Evolutionary conservation across 805 yeast species (phyloP).

Genomic region (Candida vartiovaarae): DNA sequence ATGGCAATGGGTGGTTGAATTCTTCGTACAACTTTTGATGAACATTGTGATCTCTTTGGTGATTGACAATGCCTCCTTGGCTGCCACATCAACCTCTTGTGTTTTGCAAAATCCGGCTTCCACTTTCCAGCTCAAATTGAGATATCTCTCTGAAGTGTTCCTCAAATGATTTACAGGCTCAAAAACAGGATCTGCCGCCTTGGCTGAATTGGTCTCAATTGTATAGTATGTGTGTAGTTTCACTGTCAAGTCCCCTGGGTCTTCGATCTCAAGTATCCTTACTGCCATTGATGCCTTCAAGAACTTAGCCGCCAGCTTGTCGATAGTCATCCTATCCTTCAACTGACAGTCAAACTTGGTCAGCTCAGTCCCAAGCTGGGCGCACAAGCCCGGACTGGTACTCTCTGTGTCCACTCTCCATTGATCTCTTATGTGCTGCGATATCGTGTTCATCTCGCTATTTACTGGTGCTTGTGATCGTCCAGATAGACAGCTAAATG

Average conservation of each 20-base stretch:
- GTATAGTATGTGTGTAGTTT: neutral
- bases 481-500: no score
- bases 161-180: neutral
- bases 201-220: neutral
- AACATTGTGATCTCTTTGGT: slow-evolving; percentile 8
- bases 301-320: slow-evolving; percentile 8
- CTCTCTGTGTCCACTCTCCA: no score
- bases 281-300: neutral
- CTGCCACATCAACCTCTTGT: slow-evolving; percentile 2
- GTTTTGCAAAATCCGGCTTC: neutral
- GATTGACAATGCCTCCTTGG: slow-evolving; percentile 10
- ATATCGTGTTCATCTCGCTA: no score
- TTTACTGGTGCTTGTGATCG: no score
- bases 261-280: no score
- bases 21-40: slow-evolving; percentile 6
- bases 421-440: no score
- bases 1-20: no score
- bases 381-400: no score
- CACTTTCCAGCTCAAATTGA: neutral
- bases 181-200: no score
- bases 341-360: slow-evolving; percentile 1
- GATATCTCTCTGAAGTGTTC: neutral
- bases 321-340: slow-evolving; percentile 6
- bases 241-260: no score
- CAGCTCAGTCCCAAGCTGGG: neutral